These are phyloP conservation scores for Ophiostoma piceae DNA, from an alignment of 2,329 filamentous ascomycete genomes.

Conservation along the genomic window DNA sequence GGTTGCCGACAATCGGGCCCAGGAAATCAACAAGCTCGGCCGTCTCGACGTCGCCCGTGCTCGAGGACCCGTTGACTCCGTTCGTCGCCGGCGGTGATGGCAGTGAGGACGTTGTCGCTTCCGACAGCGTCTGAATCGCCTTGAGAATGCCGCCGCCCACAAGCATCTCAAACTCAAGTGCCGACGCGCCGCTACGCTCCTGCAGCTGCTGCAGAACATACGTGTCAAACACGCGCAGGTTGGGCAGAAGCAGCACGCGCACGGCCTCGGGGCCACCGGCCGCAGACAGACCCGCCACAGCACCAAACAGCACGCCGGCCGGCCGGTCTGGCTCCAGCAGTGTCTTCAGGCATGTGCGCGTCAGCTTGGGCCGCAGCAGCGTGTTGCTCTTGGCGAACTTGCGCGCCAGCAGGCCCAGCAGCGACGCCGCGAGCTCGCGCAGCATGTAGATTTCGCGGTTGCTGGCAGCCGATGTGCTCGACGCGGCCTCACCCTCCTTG, in stretches of 20 bases:
- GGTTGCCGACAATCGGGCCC: conserved; percentile 49
- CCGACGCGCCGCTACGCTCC: conserved; percentile 34
- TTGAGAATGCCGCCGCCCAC: conserved; percentile 50
- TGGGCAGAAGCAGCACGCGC: conserved; percentile 51
- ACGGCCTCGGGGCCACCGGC: conserved; percentile 64
- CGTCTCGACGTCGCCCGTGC: conserved; percentile 36
- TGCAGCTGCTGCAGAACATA: conserved; percentile 51
- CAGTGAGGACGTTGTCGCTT: background rate
- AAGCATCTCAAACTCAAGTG: conserved; percentile 50
- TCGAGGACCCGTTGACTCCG: background rate
- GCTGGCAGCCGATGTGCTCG: background rate
- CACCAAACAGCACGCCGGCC: conserved; percentile 80
- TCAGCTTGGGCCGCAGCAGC: conserved; percentile 79
- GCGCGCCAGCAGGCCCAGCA: conserved; percentile 71
- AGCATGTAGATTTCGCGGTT: conserved; percentile 42
- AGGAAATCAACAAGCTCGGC: conserved; percentile 50
- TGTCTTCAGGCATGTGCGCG: conserved; percentile 86
- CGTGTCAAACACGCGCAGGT: conserved; percentile 50
- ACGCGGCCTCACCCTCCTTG: conserved; percentile 36
- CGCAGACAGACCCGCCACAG: conserved; percentile 70
- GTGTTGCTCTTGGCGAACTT: conserved; percentile 79
- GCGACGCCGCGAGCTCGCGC: conserved; percentile 74
- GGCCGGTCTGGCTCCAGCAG: conserved; percentile 84
- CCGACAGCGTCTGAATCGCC: conserved; percentile 43
- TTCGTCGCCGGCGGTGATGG: conserved; percentile 25